phyloP scores from a whole-genome alignment of 768 basidiomycete species.

The Trametes villosa region DNA sequence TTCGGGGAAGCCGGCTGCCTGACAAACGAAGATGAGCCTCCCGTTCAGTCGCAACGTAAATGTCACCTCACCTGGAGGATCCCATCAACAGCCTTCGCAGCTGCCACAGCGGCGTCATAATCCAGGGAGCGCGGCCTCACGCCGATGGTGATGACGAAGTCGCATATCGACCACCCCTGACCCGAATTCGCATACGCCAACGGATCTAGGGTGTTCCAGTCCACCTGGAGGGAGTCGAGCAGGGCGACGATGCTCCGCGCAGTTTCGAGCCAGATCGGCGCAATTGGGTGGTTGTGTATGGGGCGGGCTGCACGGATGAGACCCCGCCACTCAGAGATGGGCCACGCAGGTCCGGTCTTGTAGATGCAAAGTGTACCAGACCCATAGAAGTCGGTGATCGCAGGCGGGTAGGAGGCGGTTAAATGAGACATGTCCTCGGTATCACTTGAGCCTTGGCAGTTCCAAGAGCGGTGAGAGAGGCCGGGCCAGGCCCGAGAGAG shows the following conservation, averaged over 20 bases:
- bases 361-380: background rate
- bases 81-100: background rate
- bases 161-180: background rate
- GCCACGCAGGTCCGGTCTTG: background rate
- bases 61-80: background rate
- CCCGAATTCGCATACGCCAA: background rate
- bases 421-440: background rate
- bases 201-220: background rate
- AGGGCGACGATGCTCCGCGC: background rate
- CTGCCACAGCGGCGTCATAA: background rate
- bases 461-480: too few species aligned
- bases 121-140: background rate
- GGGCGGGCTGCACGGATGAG: background rate
- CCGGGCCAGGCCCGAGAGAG: too few species aligned
- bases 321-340: background rate
- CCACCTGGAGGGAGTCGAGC: background rate
- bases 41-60: background rate
- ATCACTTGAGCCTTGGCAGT: too few species aligned
- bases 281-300: background rate
- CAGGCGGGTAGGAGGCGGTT: background rate
- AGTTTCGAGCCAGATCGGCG: background rate
- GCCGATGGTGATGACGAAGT: background rate
- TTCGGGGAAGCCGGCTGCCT: slow-evolving; percentile 32
- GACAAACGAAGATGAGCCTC: background rate
- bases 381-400: background rate